Conservation (phyloP, 176 grass and related monocot species). For the Bolboschoenus planiculmis region DNA sequence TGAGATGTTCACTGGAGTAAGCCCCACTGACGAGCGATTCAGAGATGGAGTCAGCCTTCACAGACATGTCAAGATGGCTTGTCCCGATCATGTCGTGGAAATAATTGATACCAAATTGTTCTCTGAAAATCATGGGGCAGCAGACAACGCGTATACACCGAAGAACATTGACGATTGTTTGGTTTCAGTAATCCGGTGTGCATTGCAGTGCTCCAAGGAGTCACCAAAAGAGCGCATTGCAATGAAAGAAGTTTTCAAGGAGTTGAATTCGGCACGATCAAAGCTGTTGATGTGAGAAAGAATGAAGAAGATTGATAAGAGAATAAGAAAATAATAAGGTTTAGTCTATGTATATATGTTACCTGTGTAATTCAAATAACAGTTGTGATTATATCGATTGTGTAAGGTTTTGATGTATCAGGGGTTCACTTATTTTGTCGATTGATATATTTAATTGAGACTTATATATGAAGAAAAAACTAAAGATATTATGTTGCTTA, state of each 20-base stretch:
- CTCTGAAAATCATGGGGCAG: neutral
- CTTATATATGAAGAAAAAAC: neutral
- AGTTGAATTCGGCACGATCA: neutral
- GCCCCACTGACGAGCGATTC: constrained; percentile 25
- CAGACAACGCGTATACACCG: neutral
- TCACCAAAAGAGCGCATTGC: neutral
- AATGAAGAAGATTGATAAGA: neutral
- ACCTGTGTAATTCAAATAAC: neutral
- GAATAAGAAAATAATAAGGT: no score
- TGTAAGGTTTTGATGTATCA: neutral
- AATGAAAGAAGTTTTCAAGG: neutral
- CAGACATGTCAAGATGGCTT: neutral
- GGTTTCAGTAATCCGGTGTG: constrained; percentile 4
- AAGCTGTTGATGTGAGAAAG: neutral
- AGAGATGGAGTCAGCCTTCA: constrained; percentile 26
- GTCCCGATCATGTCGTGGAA: neutral
- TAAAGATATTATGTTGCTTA: neutral
- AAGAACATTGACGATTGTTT: neutral
- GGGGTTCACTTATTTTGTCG: neutral
- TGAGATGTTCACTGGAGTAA: constrained; percentile 37
- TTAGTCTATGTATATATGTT: neutral
- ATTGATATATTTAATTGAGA: neutral
- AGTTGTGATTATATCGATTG: neutral
- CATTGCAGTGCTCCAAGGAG: neutral
- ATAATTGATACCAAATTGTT: constrained; percentile 16